Conservation (phyloP, 495 filamentous ascomycete genomes). For the Talaromyces nanjingensis region DNA sequence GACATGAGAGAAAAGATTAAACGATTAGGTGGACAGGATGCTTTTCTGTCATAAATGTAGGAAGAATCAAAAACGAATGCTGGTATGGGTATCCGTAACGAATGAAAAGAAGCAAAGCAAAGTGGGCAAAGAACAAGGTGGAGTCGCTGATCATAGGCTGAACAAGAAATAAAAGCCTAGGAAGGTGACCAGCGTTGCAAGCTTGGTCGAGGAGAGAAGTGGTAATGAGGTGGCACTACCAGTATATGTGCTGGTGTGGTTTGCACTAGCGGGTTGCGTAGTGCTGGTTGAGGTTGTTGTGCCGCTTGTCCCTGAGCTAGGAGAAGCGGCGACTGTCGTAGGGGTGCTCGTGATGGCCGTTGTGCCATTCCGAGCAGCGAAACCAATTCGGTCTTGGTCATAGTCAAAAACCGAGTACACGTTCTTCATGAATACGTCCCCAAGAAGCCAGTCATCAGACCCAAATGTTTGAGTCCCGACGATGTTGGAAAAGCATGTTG, state of each 20-base stretch:
- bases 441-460: conserved; percentile 61
- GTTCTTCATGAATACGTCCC: conserved; percentile 82
- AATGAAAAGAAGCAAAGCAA: not conserved
- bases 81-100: conserved; percentile 4
- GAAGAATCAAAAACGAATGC: not conserved
- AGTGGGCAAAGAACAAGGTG: not conserved
- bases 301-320: not conserved
- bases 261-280: not conserved
- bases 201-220: not conserved
- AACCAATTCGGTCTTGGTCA: conserved; percentile 38
- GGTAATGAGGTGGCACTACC: not conserved
- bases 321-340: not conserved
- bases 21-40: not conserved
- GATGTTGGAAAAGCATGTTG: conserved; percentile 60
- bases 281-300: not conserved
- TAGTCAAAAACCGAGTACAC: conserved; percentile 83
- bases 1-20: conserved; percentile 1
- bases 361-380: conserved; percentile 21
- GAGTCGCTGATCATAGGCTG: not conserved
- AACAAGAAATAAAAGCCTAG: conserved; percentile 1
- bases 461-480: conserved; percentile 40
- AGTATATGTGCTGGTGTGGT: not conserved
- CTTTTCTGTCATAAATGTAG: not conserved
- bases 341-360: not conserved
- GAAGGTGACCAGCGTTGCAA: not conserved